These are phyloP conservation scores for Colletotrichum trifolii DNA, from an alignment of 2,329 filamentous ascomycete genomes.

Conservation along the genomic window DNA sequence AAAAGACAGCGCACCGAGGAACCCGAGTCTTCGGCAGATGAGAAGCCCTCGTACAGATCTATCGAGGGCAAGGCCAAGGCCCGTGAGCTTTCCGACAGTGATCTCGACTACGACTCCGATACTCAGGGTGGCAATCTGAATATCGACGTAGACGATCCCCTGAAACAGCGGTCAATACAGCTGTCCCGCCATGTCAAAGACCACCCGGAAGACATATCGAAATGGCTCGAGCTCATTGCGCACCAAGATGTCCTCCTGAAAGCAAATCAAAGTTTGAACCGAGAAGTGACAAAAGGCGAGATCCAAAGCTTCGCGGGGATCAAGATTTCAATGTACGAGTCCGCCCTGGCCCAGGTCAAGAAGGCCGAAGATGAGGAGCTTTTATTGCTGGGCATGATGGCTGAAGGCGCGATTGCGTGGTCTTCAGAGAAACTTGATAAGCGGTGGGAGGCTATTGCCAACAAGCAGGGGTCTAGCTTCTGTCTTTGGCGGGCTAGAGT, in stretches of 20 bases:
- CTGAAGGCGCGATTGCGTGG: constrained; percentile 81
- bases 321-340: constrained; percentile 82
- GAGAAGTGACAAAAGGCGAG: constrained; percentile 67
- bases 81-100: constrained; percentile 58
- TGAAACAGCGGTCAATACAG: constrained; percentile 67
- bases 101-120: constrained; percentile 61
- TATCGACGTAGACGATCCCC: constrained; percentile 53
- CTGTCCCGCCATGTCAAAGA: constrained; percentile 74
- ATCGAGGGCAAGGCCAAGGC: constrained; percentile 72
- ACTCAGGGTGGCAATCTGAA: constrained; percentile 49
- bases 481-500: constrained; percentile 79
- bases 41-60: constrained; percentile 70
- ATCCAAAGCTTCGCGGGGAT: constrained; percentile 78
- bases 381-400: constrained; percentile 76
- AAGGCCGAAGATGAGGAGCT: constrained; percentile 62
- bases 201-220: constrained; percentile 72
- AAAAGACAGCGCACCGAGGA: constrained; percentile 47
- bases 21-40: constrained; percentile 57
- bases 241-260: constrained; percentile 79
- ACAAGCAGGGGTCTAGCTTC: constrained; percentile 66
- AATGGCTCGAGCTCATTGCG: constrained; percentile 82
- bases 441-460: constrained; percentile 53
- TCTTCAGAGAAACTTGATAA: constrained; percentile 42
- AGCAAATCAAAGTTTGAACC: constrained; percentile 56
- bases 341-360: constrained; percentile 72